Conservation (phyloP, 176 grass and related monocot species). For the Oryza glaberrima region DNA sequence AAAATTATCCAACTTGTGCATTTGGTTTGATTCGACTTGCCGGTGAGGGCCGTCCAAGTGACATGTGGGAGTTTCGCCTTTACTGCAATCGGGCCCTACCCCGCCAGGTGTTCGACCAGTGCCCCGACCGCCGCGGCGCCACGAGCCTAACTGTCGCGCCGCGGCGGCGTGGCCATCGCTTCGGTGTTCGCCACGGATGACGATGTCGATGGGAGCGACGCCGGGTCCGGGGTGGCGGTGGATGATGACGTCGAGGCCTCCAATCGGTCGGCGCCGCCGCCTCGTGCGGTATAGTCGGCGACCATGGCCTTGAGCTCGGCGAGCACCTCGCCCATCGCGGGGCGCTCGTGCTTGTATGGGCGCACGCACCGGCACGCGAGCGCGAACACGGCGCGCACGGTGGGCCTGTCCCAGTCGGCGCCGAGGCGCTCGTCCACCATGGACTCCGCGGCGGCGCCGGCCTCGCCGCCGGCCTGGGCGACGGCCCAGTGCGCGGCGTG, state of each 20-base stretch:
- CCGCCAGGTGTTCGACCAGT: not conserved
- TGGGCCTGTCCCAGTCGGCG: slow-evolving; percentile 43
- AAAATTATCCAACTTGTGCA: not conserved
- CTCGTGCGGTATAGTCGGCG: slow-evolving; percentile 40
- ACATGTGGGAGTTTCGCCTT: not conserved
- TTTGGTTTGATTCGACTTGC: not conserved
- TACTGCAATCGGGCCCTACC: not conserved
- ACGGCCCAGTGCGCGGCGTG: slow-evolving; percentile 48
- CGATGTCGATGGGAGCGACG: slow-evolving; percentile 9
- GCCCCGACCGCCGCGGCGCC: not conserved
- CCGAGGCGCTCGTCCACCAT: slow-evolving; percentile 65
- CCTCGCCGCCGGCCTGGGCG: not conserved
- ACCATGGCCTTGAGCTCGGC: slow-evolving; percentile 46
- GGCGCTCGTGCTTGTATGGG: slow-evolving; percentile 63
- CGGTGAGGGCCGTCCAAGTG: too few relatives aligned
- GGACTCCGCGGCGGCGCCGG: not conserved
- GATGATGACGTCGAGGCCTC: slow-evolving; percentile 20
- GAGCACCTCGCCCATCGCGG: slow-evolving; percentile 62
- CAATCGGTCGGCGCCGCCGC: slow-evolving; percentile 5
- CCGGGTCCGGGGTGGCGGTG: not conserved
- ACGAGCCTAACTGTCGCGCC: not conserved
- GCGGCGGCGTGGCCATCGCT: not conserved
- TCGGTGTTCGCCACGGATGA: slow-evolving; percentile 14
- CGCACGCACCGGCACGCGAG: slow-evolving; percentile 62
- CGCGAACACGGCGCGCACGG: slow-evolving; percentile 54